Base-by-base conservation (phyloP, 306 rosid genomes). In the Cucumis hystrix region DNA sequence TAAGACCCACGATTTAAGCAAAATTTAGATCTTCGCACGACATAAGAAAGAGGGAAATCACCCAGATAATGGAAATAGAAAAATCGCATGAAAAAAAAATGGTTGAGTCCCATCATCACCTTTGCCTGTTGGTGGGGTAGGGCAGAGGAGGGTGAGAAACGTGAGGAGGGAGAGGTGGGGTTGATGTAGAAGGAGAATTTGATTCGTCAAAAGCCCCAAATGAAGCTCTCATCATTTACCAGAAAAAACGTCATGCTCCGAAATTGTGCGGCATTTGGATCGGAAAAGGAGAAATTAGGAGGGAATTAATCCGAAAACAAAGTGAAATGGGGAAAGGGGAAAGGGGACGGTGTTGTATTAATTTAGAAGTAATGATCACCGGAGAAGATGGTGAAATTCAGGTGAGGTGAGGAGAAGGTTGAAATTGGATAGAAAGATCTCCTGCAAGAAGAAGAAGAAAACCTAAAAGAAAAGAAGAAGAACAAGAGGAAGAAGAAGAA, bases 181-280 rank as follows among this genome's bases (percentile, higher is more conserved):
- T 68, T 2, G 81, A 78, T 45, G 81, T 78, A 17, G 81, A 64
- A 21, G 81, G 81, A 78, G 65, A 41, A 78, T 78, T 78, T 2
- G 81, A 39, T 6, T 78, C 81, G 40, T 78, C 81, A 78, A 74
- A 49, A 16, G 55, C 81, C 30, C 62, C 62, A 10, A 67, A 78
- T 21, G 81, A 78, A 66, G 67, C 75, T 70, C 55, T 68, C 81
- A 78, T 78, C 45, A 8, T 78, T 66, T 23, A 52, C 18, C 40
- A 35, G 11, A 66, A 30, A 63, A 55, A 78, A 67, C 67, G 25
- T 67, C 81, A 68, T 78, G 76, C 81, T 49, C 75, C 76, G 18
- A 78, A 52, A 78, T 35, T 56, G 12, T 35, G 56, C 67, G 76
- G 43, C 74, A 77, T 77, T 47, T 75, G 21, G 78, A 75, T 75